Evolutionary conservation across 208 protist species (phyloP), one percentile per base, ranked within the genome.

Genomic region (Trypanosoma mega): DNA sequence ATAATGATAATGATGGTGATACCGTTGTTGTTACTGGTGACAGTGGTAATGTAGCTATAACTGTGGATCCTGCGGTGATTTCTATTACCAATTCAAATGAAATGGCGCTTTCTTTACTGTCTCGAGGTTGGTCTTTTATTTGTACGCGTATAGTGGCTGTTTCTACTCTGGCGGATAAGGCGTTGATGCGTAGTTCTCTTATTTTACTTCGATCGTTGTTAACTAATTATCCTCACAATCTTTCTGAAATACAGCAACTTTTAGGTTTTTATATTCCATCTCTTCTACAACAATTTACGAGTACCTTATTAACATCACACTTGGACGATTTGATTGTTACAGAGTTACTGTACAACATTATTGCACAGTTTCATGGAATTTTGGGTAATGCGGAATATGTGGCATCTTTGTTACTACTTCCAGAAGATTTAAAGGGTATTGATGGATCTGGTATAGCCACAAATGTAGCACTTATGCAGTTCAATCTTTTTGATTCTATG

Each of bases 201-300:
- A 36, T 52, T 24, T 47, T 82, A 30, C 52, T 82, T 27, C 53
- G 71, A 23, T 23, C 57, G 6, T 41, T 78, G 2, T 33, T 78
- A 11, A 52, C 20, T 2, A 66, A 63, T 43, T 78, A 72, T 52
- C 56, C 61, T 5, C 37, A 51, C 11, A 41, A 78, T 12, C 37
- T 77, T 9, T 54, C 49, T 18, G 58, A 57, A 16, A n/a, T 82
- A 33, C 60, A 65, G n/a, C 5, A n/a, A 31, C 12, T 71, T 5
- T 50, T 66, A 11, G 61, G 62, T 18, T 57, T 2, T 20, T 49
- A 56, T 37, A 1, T 67, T n/a, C 8, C 41, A 20, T 62, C 37
- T 11, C n/a, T 67, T 3, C 30, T 73, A 56, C 50, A 37, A 47
- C 27, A 43, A 24, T 1, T 62, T n/a, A 12, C 21, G 18, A 53